Evolutionary conservation across 495 filamentous ascomycete species (phyloP).

Genomic region (Hyphodiscus hymeniophilus): DNA sequence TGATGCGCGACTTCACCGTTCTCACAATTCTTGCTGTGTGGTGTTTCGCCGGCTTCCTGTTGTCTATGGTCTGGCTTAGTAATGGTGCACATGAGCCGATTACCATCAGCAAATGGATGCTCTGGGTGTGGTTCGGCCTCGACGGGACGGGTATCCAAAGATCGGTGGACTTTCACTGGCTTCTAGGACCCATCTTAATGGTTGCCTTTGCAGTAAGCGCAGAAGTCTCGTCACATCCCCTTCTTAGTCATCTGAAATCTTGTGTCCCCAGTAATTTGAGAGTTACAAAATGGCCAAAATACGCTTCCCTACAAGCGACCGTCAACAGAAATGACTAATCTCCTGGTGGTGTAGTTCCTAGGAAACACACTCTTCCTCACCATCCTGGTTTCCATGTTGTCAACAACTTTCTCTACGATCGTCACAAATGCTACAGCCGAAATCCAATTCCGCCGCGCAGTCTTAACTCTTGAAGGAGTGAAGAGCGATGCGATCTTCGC

Average conservation of each 20-base stretch:
- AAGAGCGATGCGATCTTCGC: constrained; percentile 59
- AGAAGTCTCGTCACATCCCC: too few species aligned
- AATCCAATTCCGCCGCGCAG: constrained; percentile 61
- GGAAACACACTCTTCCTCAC: constrained; percentile 73
- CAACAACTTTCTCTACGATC: constrained; percentile 61
- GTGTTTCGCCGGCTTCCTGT: constrained; percentile 65
- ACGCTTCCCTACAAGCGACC: too few species aligned
- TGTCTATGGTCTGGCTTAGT: constrained; percentile 62
- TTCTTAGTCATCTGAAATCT: too few species aligned
- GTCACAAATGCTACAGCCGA: constrained; percentile 57
- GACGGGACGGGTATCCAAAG: constrained; percentile 63
- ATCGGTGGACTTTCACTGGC: constrained; percentile 55
- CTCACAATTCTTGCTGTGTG: constrained; percentile 57
- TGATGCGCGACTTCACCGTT: constrained; percentile 66
- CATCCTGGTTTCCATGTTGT: constrained; percentile 67
- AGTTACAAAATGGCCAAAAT: too few species aligned
- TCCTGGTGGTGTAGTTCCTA: too few species aligned
- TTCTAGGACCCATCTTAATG: constrained; percentile 62
- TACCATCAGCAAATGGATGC: constrained; percentile 70
- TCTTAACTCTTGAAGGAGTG: constrained; percentile 68
- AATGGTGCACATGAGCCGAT: constrained; percentile 25
- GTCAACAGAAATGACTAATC: too few species aligned
- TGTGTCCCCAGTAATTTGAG: too few species aligned
- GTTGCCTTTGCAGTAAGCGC: constrained; percentile 60
- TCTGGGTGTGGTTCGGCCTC: constrained; percentile 74